Evolutionary conservation across 1,284 basidiomycete species (phyloP), one percentile per base, ranked within the genome.

Genomic region (Microbotryomycetes sp.): DNA sequence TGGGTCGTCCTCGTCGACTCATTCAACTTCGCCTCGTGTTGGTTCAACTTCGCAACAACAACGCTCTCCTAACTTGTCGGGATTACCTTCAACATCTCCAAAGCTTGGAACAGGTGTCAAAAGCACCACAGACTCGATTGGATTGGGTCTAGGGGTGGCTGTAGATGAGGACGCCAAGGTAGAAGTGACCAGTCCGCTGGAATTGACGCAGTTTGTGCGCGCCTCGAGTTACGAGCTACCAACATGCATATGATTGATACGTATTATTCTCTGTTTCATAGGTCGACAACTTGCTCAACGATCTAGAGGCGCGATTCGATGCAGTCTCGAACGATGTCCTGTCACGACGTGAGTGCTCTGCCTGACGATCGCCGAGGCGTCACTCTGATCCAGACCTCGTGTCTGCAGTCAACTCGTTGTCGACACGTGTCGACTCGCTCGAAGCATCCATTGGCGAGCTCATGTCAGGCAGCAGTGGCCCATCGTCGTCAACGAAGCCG

Each of bases 271-370:
- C n/a, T 30, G 7, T 16, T 9, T 4, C 3, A 14, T 51, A 68
- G 67, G 64, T 68, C 46, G 67, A 68, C 51, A 64, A 46, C 9
- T 51, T 68, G 19, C 50, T 68, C 15, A 64, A 58, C 47, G 67
- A 68, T 54, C 65, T 68, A 52, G 67, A 68, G 45, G 23, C 67
- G 2, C 54, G 64, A 1, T 68, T 68, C 54, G 67, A 68, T 46
- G 55, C 60, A 16, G 52, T 68, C 25, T 62, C 62, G 6, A 29
- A 42, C 6, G 67, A 68, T 45, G 67, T 68, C 26, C 58, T 68
- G 25, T 58, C 62, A 19, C 54, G 67, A 6, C 50, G 67, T 68
- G 19, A 31, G 65, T 49, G n/a, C 15, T 14, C 19, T 42, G 22
- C 49, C 49, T 12, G 19, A n/a, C 48, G 9, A 23, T 15, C 6